These are phyloP conservation scores for Lactifluus piperatus DNA, from an alignment of 768 basidiomycete genomes.

Conservation along the genomic window DNA sequence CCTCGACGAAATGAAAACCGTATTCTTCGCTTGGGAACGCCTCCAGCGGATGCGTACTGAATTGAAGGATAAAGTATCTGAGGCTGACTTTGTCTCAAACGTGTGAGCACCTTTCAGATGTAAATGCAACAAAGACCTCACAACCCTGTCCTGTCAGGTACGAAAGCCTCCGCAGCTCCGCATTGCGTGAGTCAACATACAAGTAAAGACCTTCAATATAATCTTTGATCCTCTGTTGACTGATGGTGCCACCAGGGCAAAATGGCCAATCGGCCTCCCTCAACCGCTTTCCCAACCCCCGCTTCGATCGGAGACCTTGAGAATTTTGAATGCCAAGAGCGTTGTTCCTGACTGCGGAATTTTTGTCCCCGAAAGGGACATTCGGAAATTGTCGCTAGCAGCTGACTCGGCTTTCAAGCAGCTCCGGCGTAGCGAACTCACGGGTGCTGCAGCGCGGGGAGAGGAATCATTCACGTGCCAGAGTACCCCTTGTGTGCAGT, in stretches of 20 bases:
- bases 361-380: constrained; percentile 34
- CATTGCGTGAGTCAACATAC: constrained; percentile 33
- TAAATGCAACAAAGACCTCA: not conserved
- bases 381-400: constrained; percentile 36
- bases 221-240: constrained; percentile 7
- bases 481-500: constrained; percentile 39
- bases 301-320: constrained; percentile 26
- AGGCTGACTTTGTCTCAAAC: constrained; percentile 47
- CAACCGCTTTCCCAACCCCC: constrained; percentile 31
- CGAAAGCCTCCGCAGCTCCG: constrained; percentile 40
- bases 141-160: constrained; percentile 29
- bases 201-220: constrained; percentile 27
- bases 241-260: constrained; percentile 30
- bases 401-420: constrained; percentile 40
- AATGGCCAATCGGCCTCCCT: constrained; percentile 41
- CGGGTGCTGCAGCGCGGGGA: constrained; percentile 31
- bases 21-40: constrained; percentile 39
- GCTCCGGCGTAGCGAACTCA: constrained; percentile 34
- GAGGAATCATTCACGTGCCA: constrained; percentile 45
- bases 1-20: constrained; percentile 33
- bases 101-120: constrained; percentile 33
- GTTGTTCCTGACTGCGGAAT: constrained; percentile 43
- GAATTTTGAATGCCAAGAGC: constrained; percentile 39
- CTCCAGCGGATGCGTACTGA: constrained; percentile 34
- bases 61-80: constrained; percentile 40